Evolutionary conservation across 345 rosid species (phyloP), one percentile per base, ranked within the genome.

Genomic region (Gossypium turneri): DNA sequence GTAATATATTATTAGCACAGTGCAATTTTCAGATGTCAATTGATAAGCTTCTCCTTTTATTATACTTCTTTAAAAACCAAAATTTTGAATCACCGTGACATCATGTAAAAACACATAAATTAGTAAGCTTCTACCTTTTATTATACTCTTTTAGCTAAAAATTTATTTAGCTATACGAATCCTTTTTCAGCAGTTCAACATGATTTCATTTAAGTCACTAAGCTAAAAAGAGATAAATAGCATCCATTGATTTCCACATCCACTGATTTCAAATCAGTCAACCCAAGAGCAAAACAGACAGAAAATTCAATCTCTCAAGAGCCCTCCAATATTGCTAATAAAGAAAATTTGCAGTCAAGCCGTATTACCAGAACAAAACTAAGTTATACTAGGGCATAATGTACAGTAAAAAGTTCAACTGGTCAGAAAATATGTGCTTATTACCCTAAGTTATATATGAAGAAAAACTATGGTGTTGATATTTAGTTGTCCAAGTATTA

Each of bases 221-320:
- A 50, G 41, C 73, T 27, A 44, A 70, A 70, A 34, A 53, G 61
- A 53, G 73, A 53, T 24, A 12, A 34, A 70, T 29, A 70, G 62
- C 55, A 34, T 45, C 48, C 47, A 29, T 50, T 29, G 22, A 55
- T 53, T 70, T 70, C 48, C 50, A 70, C 55, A 34, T 44, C 48
- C 47, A 27, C 62, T 29, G 22, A 38, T 55, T 70, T 70, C 48
- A 29, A 70, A 70, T 19, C 74, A 53, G 50, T 70, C 60, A 24
- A 68, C 20, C 52, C 72, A 50, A 68, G 22, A 25, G 44, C 58
- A 53, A 55, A 70, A 70, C 62, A 53, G 62, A 29, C n/a, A 70
- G 73, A 68, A 68, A 50, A 68, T 9, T 13, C 72, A 68, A 48
- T 24, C 72, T 25, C 7, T 47, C 57, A 68, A 48, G 57, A 68